Base-by-base conservation (phyloP, 768 basidiomycete genomes). In the Pleurotus tuber-regium region DNA sequence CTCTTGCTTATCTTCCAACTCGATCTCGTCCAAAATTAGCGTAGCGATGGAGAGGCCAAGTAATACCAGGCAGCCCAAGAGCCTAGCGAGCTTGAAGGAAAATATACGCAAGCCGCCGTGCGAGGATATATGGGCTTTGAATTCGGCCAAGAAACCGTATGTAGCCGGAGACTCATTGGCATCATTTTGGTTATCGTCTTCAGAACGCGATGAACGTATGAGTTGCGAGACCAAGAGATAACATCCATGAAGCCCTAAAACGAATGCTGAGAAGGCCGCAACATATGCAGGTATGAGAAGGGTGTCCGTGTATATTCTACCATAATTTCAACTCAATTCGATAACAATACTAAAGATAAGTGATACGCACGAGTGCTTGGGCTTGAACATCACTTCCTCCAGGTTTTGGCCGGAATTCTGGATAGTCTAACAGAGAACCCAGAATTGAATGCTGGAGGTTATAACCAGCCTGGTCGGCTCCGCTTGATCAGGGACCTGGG, bases 21-120 rank as follows among this genome's bases (percentile, higher is more conserved):
- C 46, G 31, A 66, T 62, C 42, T 72, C 62, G 30, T 70, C 64
- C 14, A 67, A 46, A 19, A 73, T 54, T 31, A 78, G 59, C 19
- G 75, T 70, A 2, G 73, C 72, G 43, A 79, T 64, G 6, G 78
- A 79, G 12, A 86, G 60, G 4, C 66, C 74, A 19, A 86, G 66
- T n/a, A 86, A 70, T 2, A 68, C 63, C 23, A 76, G 63, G 43
- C 74, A 72, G 24, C 72, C 71, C 2, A 77, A 48, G 4, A 82
- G 64, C 19, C 84, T 71, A 1, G 68, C 56, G 26, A 80, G 46
- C 55, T 76, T 78, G 64, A 74, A 75, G 11, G 61, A 59, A 62
- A 80, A 82, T 21, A 80, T 75, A 11, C 64, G 62, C 4, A 61
- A 54, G 8, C 82, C 83, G 4, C 80, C 78, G 48, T 77, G 73